Conservation (phyloP, 2,329 filamentous ascomycete species). For the Thelonectria olida region DNA sequence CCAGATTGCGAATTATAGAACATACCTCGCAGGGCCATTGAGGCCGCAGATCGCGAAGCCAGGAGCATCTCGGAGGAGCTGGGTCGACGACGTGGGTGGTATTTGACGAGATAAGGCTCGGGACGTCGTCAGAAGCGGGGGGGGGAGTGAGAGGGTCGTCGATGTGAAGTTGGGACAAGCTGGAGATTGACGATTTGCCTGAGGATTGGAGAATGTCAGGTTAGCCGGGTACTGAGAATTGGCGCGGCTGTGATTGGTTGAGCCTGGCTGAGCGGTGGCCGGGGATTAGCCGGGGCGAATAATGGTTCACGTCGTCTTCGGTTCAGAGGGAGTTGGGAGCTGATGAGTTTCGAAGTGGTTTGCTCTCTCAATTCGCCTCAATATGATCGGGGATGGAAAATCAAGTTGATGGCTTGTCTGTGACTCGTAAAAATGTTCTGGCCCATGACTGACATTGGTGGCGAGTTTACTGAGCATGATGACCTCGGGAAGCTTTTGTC, state of each 20-base stretch:
- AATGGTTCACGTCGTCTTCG: neutral
- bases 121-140: conserved; percentile 27
- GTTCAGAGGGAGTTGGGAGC: neutral
- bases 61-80: conserved; percentile 52
- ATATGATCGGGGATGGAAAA: neutral
- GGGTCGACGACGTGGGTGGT: conserved; percentile 22
- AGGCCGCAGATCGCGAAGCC: conserved; percentile 60
- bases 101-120: conserved; percentile 24
- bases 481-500: no score
- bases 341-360: neutral
- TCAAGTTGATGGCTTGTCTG: neutral
- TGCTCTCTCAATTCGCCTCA: neutral
- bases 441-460: neutral
- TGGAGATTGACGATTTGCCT: conserved; percentile 36
- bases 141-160: conserved; percentile 27
- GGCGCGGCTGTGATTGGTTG: conserved; percentile 16
- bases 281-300: conserved; percentile 7
- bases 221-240: conserved; percentile 17
- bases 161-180: conserved; percentile 26
- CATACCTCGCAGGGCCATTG: conserved; percentile 63
- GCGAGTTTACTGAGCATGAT: no score
- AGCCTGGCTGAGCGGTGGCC: neutral
- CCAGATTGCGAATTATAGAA: conserved; percentile 10
- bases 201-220: conserved; percentile 37
- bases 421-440: neutral